phyloP scores from a whole-genome alignment of 2,329 filamentous ascomycete genomes.

The Clonostachys chloroleuca region DNA sequence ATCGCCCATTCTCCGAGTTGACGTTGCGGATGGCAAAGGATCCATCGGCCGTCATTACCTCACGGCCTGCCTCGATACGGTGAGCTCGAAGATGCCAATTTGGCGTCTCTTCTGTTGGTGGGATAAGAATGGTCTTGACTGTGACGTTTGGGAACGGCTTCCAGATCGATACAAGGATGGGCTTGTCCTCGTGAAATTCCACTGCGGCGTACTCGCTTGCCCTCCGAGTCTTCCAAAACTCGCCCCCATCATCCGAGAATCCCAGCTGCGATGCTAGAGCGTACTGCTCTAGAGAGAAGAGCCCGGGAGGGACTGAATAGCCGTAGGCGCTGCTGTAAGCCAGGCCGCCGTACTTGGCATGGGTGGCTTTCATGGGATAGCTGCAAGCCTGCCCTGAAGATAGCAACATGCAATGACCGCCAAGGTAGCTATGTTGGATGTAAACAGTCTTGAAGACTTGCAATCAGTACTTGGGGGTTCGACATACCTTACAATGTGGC shows the following conservation, averaged over 20 bases:
- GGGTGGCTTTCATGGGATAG: constrained; percentile 20
- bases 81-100: constrained; percentile 71
- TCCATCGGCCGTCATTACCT: constrained; percentile 69
- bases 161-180: constrained; percentile 67
- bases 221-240: constrained; percentile 74
- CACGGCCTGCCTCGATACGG: constrained; percentile 52
- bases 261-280: constrained; percentile 73
- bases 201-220: constrained; percentile 60
- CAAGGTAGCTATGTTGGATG: constrained; percentile 45
- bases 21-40: constrained; percentile 65
- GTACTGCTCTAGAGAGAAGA: constrained; percentile 72
- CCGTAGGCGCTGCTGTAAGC: constrained; percentile 37
- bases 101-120: constrained; percentile 50
- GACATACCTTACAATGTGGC: constrained; percentile 55
- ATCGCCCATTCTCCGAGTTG: constrained; percentile 39
- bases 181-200: constrained; percentile 46
- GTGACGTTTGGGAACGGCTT: constrained; percentile 65
- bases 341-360: constrained; percentile 36
- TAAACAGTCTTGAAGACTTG: too few species aligned
- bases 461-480: too few species aligned
- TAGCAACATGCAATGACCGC: constrained; percentile 39
- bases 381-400: constrained; percentile 23
- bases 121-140: constrained; percentile 61
- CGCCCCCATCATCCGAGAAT: constrained; percentile 71
- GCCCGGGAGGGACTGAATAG: constrained; percentile 33